Evolutionary conservation across 2,329 filamentous ascomycete genomes (phyloP), one percentile per base, ranked within the genome.

Genomic region (Ophioceras dolichostomum): DNA sequence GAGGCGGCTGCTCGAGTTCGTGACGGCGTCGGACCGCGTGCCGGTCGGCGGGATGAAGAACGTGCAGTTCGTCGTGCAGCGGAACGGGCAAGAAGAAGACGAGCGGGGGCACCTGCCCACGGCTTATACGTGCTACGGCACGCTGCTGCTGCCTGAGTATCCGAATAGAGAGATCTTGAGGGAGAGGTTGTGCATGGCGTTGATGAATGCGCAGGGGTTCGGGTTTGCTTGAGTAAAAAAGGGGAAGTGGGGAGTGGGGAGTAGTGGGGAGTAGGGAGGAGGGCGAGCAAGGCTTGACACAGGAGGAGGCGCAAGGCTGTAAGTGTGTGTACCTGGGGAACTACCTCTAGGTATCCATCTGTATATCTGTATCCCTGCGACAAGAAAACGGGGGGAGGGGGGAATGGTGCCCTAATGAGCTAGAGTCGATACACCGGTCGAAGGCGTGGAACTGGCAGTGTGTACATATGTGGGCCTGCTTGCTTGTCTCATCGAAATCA

Each of bases 111-210:
- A 73, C 44, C 51, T 98, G 48, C 91, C 91, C 4, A 94, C 83
- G 5, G 89, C 85, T 43, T 81, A 87, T 50, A 98, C 91, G 0
- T 98, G 91, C 58, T 96, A 94, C 60, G 86, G 89, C 2, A 88
- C 83, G 34, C 60, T 98, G 32, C 61, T 94, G 45, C 57, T 98
- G 43, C 91, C 91, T 1, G 79, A 88, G 58, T 98, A 96, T 56
- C 68, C 62, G 38, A 74, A 73, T 28, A 74, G 67, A 51, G 76
- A 82, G 41, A 73, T 83, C 26, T 54, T 98, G 52, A 69, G 69
- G 54, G 68, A 79, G 59, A 84, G 88, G 50, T 59, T 98, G 50
- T 69, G 66, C n/a, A 77, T 93, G 67, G 91, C 91, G 37, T 65
- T 98, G 52, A 76, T 89, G 59, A 91, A 95, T 58, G 77, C 82